These are phyloP conservation scores for Termitomyces sp. DNA, from an alignment of 768 basidiomycete genomes.

Conservation along the genomic window DNA sequence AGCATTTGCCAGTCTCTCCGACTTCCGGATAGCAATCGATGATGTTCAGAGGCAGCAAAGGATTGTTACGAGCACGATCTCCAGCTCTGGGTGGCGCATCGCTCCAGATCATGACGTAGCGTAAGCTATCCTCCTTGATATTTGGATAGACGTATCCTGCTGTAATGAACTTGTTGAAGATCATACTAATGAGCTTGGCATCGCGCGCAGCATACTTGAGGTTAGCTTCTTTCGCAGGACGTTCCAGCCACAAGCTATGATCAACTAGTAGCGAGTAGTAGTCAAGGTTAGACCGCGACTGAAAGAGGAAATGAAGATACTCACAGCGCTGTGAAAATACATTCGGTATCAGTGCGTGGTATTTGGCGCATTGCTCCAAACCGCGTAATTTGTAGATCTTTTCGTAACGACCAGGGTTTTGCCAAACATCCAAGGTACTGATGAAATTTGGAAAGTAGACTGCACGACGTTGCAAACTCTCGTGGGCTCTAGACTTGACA, in stretches of 20 bases:
- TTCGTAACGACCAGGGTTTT: neutral
- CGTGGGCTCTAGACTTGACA: slow-evolving; percentile 6
- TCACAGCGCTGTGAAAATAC: neutral
- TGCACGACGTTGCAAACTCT: neutral
- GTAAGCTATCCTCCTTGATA: neutral
- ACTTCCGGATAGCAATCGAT: neutral
- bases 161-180: neutral
- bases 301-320: neutral
- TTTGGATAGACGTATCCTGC: neutral
- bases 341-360: neutral
- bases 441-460: neutral
- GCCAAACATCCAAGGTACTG: neutral
- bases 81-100: neutral
- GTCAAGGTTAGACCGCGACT: neutral
- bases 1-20: neutral
- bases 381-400: slow-evolving; percentile 1
- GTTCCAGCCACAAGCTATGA: slow-evolving; percentile 4
- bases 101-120: slow-evolving; percentile 6
- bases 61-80: neutral
- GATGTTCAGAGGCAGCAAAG: neutral
- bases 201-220: slow-evolving; percentile 3
- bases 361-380: neutral
- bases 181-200: slow-evolving; percentile 2
- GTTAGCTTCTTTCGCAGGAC: neutral
- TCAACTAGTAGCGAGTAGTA: neutral